These are phyloP conservation scores for Pythium utonaiense DNA, from an alignment of 352 stramenopile genomes.

Conservation along the genomic window DNA sequence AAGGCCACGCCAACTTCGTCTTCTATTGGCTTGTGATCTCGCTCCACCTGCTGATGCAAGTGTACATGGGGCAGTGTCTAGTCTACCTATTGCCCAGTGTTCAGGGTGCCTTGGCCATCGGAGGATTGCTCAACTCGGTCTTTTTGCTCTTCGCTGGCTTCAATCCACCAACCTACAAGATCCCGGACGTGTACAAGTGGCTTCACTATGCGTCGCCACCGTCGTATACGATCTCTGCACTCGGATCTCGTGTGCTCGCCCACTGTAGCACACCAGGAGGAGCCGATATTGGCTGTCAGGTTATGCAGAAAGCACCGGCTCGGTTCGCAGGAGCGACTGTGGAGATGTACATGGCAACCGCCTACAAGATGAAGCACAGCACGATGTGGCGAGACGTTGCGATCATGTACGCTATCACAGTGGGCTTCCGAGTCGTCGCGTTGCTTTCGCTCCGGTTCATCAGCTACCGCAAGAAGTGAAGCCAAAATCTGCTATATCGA, in stretches of 20 bases:
- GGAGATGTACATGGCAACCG: conserved; percentile 44
- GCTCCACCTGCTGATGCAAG: conserved; percentile 44
- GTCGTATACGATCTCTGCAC: conserved; percentile 43
- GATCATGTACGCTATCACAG: conserved; percentile 32
- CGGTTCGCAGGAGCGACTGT: conserved; percentile 31
- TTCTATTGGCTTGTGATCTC: conserved; percentile 53
- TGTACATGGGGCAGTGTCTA: conserved; percentile 48
- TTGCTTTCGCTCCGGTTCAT: conserved; percentile 42
- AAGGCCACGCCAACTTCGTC: conserved; percentile 34
- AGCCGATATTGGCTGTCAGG: conserved; percentile 28
- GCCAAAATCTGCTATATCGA: neutral
- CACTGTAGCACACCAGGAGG: conserved; percentile 26
- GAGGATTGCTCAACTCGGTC: conserved; percentile 40
- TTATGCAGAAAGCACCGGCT: conserved; percentile 20
- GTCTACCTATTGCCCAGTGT: conserved; percentile 42
- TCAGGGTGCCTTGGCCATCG: conserved; percentile 32
- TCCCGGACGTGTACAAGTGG: conserved; percentile 54
- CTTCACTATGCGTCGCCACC: conserved; percentile 48
- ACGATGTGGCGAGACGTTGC: conserved; percentile 37
- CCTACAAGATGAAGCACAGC: conserved; percentile 53
- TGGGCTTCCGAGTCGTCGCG: conserved; percentile 32
- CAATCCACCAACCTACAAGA: conserved; percentile 43
- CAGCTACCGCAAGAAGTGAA: conserved; percentile 30
- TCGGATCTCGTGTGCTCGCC: conserved; percentile 34
- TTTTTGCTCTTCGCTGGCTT: conserved; percentile 58